Evolutionary conservation across 495 filamentous ascomycete species (phyloP).

Genomic region (Penicilliopsis zonata): DNA sequence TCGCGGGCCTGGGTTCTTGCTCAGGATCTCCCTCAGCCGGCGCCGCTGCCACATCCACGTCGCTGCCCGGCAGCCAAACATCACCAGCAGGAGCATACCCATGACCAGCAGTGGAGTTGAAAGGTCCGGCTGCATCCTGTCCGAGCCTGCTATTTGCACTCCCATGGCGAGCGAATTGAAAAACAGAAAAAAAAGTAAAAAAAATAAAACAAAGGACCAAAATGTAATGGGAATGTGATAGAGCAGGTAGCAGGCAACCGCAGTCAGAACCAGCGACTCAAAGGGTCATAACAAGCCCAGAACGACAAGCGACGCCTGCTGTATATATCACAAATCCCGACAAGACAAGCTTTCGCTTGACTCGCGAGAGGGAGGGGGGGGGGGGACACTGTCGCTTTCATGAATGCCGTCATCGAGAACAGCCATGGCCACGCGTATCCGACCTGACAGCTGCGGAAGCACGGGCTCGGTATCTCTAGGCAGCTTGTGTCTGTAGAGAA

Average conservation of each 20-base stretch:
- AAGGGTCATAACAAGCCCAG: constrained; percentile 2
- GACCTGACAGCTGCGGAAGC: neutral
- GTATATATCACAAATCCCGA: too few species aligned
- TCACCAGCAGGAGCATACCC: constrained; percentile 12
- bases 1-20: too few species aligned
- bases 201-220: too few species aligned
- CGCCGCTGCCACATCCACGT: constrained; percentile 17
- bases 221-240: too few species aligned
- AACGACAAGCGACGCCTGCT: too few species aligned
- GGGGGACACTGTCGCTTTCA: neutral
- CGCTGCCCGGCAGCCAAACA: constrained; percentile 14
- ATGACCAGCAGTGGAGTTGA: constrained; percentile 24
- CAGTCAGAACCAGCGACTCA: constrained; percentile 1
- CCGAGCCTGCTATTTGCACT: constrained; percentile 16
- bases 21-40: constrained; percentile 11
- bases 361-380: constrained; percentile 1
- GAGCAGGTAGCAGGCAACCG: too few species aligned
- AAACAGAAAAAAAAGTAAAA: too few species aligned
- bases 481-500: too few species aligned
- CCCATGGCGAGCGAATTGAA: constrained; percentile 14
- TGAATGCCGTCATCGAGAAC: constrained; percentile 20
- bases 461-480: too few species aligned
- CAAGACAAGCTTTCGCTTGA: too few species aligned
- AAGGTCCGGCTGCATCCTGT: constrained; percentile 21
- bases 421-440: constrained; percentile 3